Conservation (phyloP, 768 basidiomycete species). For the Leucogyrophana mollusca region DNA sequence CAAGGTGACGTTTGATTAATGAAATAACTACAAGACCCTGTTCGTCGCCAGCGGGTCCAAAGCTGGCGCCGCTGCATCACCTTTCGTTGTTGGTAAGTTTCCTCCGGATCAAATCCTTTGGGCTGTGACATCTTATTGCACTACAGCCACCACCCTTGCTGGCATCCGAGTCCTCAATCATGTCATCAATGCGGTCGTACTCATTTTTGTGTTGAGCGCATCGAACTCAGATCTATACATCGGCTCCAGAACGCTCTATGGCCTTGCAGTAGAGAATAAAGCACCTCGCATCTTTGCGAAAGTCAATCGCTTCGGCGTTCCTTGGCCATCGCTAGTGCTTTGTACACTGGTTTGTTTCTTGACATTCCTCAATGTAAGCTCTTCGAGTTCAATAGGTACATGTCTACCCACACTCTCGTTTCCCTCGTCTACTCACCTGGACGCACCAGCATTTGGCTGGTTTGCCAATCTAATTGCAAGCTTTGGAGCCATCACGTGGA, state of each 20-base stretch:
- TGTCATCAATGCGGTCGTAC: constrained; percentile 37
- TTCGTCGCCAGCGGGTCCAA: constrained; percentile 24
- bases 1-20: constrained; percentile 6
- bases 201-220: constrained; percentile 44
- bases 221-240: constrained; percentile 65
- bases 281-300: constrained; percentile 40
- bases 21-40: constrained; percentile 20
- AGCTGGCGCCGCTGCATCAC: constrained; percentile 29
- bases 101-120: constrained; percentile 26
- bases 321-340: constrained; percentile 40
- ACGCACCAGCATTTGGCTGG: constrained; percentile 17
- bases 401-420: background rate
- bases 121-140: constrained; percentile 36
- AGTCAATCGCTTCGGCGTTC: constrained; percentile 33
- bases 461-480: constrained; percentile 29
- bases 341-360: constrained; percentile 57
- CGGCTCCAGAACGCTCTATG: constrained; percentile 46
- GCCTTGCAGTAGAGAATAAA: constrained; percentile 45
- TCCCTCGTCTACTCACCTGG: background rate
- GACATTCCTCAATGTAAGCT: constrained; percentile 56
- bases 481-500: constrained; percentile 35
- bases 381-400: constrained; percentile 50
- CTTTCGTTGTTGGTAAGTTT: constrained; percentile 45
- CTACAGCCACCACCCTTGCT: constrained; percentile 34
- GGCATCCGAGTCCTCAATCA: constrained; percentile 47